These are phyloP conservation scores for Wickerhamomyces sp. DNA, from an alignment of 1,139 yeast species.

Conservation along the genomic window DNA sequence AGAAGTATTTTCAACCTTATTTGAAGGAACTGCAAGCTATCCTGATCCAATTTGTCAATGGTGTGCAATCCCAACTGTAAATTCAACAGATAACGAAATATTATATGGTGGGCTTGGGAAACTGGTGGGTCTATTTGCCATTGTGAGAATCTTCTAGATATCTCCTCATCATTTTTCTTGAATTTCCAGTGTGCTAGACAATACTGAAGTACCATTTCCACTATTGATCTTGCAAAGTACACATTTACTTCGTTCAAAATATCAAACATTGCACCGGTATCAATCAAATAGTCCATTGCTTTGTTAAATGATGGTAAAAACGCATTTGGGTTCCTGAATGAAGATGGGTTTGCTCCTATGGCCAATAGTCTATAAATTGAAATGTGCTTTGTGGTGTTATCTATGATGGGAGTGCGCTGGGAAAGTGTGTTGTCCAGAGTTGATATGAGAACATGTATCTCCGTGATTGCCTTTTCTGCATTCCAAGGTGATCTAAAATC, in stretches of 20 bases:
- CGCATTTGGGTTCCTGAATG: constrained; percentile 29
- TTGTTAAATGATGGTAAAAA: constrained; percentile 31
- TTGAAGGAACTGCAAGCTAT: constrained; percentile 20
- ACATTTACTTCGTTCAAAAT: constrained; percentile 22
- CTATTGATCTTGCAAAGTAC: constrained; percentile 15
- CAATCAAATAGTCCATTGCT: constrained; percentile 32
- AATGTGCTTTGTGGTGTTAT: constrained; percentile 16
- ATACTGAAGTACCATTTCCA: constrained; percentile 34
- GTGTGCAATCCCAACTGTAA: constrained; percentile 30
- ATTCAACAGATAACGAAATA: constrained; percentile 34
- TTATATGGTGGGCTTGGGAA: constrained; percentile 28
- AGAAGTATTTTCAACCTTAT: constrained; percentile 28
- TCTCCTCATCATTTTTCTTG: constrained; percentile 2
- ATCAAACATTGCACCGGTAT: constrained; percentile 32
- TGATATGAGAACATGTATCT: constrained; percentile 12
- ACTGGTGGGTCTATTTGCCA: constrained; percentile 28
- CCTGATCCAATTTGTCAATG: constrained; percentile 17
- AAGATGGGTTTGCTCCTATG: constrained; percentile 21
- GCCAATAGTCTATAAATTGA: constrained; percentile 17
- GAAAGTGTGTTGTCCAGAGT: not conserved
- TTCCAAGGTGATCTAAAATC: constrained; percentile 19
- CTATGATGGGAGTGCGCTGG: constrained; percentile 1
- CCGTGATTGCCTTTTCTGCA: constrained; percentile 19
- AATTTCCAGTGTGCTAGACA: constrained; percentile 37
- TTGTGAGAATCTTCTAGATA: constrained; percentile 15